Evolutionary conservation across 2,329 filamentous ascomycete species (phyloP).

Genomic region (Pezizomycotina sp.): DNA sequence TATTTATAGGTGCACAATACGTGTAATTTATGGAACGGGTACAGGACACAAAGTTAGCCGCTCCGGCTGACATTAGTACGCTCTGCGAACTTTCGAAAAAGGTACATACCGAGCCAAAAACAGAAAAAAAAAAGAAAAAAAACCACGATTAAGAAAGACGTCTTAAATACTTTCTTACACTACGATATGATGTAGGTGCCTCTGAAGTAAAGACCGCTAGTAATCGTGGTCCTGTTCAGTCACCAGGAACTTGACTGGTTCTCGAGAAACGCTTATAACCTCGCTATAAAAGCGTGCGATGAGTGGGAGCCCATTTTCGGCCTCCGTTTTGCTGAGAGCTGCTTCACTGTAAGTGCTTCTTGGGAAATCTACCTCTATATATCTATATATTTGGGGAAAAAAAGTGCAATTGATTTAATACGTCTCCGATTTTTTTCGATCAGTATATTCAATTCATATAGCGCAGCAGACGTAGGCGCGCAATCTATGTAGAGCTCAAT

Average conservation of each 20-base stretch:
- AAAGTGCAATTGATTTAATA: constrained; percentile 18
- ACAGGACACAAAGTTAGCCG: constrained; percentile 17
- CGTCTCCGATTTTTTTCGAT: constrained; percentile 11
- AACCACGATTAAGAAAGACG: constrained; percentile 1
- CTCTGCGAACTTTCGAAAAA: background rate
- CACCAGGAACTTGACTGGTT: constrained; percentile 65
- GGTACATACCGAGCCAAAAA: constrained; percentile 32
- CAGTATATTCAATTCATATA: no score
- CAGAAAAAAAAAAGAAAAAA: constrained; percentile 11
- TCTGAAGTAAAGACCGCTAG: constrained; percentile 26
- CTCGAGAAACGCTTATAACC: constrained; percentile 63
- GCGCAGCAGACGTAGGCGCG: no score
- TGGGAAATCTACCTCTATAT: constrained; percentile 30
- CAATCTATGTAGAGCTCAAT: no score
- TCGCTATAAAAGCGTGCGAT: constrained; percentile 40
- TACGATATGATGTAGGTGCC: constrained; percentile 30
- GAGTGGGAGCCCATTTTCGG: constrained; percentile 39
- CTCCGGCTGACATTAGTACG: constrained; percentile 29
- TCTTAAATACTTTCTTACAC: constrained; percentile 29
- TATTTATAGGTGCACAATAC: no score
- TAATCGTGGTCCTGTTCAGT: constrained; percentile 36
- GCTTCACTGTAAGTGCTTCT: constrained; percentile 34
- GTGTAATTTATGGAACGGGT: no score
- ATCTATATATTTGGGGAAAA: constrained; percentile 31
- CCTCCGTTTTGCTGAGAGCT: constrained; percentile 40